These are phyloP conservation scores for Candida morakotiae DNA, from an alignment of 805 yeast species.

Conservation along the genomic window DNA sequence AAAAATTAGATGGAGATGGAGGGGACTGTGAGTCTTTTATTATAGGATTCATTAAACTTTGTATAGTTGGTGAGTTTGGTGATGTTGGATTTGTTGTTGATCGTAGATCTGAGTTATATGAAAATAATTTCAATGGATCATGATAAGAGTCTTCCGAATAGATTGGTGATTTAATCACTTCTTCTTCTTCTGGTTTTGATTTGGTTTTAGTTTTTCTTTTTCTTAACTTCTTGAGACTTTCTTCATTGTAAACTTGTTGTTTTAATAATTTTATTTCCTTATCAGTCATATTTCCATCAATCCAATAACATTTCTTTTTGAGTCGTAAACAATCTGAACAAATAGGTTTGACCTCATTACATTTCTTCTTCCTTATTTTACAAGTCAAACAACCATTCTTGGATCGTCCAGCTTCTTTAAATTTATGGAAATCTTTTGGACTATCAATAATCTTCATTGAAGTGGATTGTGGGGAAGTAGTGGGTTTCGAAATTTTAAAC, in stretches of 20 bases:
- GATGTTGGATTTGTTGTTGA: conserved; percentile 6
- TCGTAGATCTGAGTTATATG: conserved; percentile 11
- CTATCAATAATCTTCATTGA: conserved; percentile 13
- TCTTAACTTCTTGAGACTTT: conserved; percentile 38
- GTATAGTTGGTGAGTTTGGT: conserved; percentile 11
- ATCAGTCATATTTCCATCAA: conserved; percentile 39
- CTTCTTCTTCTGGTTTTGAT: neutral
- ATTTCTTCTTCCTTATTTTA: conserved; percentile 58
- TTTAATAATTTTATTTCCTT: conserved; percentile 34
- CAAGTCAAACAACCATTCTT: conserved; percentile 67
- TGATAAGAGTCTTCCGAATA: no score
- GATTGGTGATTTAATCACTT: neutral
- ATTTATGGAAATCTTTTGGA: conserved; percentile 12
- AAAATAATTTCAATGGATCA: conserved; percentile 7
- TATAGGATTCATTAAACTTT: conserved; percentile 10
- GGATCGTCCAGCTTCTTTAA: conserved; percentile 33
- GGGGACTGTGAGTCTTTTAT: conserved; percentile 7
- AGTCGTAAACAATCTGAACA: conserved; percentile 50
- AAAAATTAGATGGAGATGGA: conserved; percentile 19
- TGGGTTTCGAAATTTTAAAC: conserved; percentile 1
- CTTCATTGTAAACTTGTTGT: conserved; percentile 34
- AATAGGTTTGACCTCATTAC: conserved; percentile 47
- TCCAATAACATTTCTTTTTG: conserved; percentile 45
- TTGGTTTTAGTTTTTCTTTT: conserved; percentile 24
- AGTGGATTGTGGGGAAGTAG: neutral